Conservation (phyloP, 257 asterid species). For the Asclepias syriaca region DNA sequence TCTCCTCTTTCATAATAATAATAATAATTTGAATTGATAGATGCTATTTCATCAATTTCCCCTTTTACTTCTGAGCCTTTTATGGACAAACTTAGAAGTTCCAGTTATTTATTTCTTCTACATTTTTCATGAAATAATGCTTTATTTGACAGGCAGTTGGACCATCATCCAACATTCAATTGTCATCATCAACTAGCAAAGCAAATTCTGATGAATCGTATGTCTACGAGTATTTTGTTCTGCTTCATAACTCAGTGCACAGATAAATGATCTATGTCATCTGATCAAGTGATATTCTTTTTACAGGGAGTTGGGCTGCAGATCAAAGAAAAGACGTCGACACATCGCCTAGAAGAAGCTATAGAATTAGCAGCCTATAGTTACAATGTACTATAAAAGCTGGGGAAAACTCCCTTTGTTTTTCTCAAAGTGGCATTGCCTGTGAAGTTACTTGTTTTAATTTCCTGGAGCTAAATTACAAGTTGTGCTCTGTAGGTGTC, state of each 20-base stretch:
- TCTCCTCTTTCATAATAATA: too few species aligned
- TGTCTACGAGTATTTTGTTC: constrained; percentile 21
- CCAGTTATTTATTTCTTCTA: background rate
- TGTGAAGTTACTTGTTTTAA: constrained; percentile 20
- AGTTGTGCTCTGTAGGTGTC: constrained; percentile 28
- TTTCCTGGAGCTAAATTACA: constrained; percentile 23
- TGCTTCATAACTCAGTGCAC: background rate
- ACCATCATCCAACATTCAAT: constrained; percentile 44
- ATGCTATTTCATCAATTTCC: background rate
- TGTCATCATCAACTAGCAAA: constrained; percentile 55
- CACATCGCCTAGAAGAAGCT: constrained; percentile 7
- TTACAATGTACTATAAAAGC: constrained; percentile 18
- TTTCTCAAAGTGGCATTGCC: constrained; percentile 29
- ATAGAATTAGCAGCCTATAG: constrained; percentile 2
- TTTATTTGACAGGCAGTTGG: constrained; percentile 50
- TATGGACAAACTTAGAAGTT: background rate
- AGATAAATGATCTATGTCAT: background rate
- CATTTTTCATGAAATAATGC: background rate
- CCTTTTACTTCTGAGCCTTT: background rate
- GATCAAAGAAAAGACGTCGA: constrained; percentile 62
- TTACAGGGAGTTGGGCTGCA: constrained; percentile 58
- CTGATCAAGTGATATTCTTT: constrained; percentile 3
- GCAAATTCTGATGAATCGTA: constrained; percentile 68
- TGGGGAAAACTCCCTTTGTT: constrained; percentile 13
- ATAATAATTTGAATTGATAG: background rate